Evolutionary conservation across 345 rosid genomes (phyloP), one percentile per base, ranked within the genome.

Genomic region (Gossypium sturtianum): DNA sequence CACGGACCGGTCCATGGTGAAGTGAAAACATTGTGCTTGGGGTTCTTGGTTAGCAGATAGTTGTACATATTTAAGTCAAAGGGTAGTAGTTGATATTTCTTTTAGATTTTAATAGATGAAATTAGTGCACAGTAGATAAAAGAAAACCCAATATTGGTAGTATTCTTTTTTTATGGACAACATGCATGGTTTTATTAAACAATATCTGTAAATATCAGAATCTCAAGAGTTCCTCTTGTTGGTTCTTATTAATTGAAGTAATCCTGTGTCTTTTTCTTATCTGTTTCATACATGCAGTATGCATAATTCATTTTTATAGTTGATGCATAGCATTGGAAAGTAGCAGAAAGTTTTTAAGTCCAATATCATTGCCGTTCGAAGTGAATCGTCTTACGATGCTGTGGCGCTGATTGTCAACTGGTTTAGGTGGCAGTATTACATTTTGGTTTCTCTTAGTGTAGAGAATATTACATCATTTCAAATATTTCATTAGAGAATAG

Each of bases 1-100:
- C 98, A 25, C 88, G 85, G 79, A 90, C 97, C 1, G 93, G 94
- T 78, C 98, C 97, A 16, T 95, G 97, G 99, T 95, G 84, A 89
- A 67, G 71, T 48, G 66, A 70, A 54, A 13, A 52, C 25, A 51
- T 64, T 15, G 41, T 68, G 75, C 60, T 68, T 68, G 61, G 69
- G 77, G 70, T 77, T 82, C 60, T 63, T 75, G 56, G 73, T 79
- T 25, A 68, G 79, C 65, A 69, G 77, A 74, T 66, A 44, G 71
- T 71, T 84, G 91, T 83, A 86, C 85, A 86, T 83, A 86, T 25
- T 77, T 58, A 70, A 77, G 70, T 70, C 54, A 66, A 79, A 81
- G 27, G 13, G 22, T 57, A 51, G 71, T 70, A 66, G 73, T 62
- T 75, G 57, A 8, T 17, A 6, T 67, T 82, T 77, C 78, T 63